A percentile compares a stretch with the other conserved stretches of the same genome.
These are phyloP conservation scores for Debaryomyces tyrocola DNA, from an alignment of 805 yeast species.

Conservation along the genomic window DNA sequence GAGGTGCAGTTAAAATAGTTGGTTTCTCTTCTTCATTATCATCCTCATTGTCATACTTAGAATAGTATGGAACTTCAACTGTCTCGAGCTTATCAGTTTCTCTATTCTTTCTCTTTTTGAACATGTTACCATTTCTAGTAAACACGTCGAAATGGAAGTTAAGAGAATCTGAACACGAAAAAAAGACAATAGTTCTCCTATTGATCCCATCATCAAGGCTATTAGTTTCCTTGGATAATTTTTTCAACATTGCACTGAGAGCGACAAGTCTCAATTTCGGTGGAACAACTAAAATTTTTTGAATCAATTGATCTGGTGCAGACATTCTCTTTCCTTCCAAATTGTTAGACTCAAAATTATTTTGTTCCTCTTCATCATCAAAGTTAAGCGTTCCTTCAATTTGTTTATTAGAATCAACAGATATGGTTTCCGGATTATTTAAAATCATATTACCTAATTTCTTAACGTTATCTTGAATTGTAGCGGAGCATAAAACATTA, in stretches of 20 bases:
- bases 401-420: slow-evolving; percentile 28
- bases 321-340: slow-evolving; percentile 16
- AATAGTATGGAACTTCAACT: slow-evolving; percentile 8
- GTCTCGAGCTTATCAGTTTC: slow-evolving; percentile 21
- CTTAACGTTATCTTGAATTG: slow-evolving; percentile 77
- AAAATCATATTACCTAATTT: slow-evolving; percentile 79
- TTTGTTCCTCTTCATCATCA: slow-evolving; percentile 18
- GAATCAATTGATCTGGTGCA: slow-evolving; percentile 91
- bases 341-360: background rate
- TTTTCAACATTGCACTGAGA: slow-evolving; percentile 62
- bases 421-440: slow-evolving; percentile 69
- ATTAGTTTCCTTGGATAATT: slow-evolving; percentile 9
- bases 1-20: slow-evolving; percentile 55
- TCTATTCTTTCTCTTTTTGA: slow-evolving; percentile 30
- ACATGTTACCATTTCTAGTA: slow-evolving; percentile 53
- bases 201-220: slow-evolving; percentile 15
- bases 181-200: slow-evolving; percentile 71
- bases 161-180: slow-evolving; percentile 95
- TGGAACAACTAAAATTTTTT: slow-evolving; percentile 81
- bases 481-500: slow-evolving; percentile 90
- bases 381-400: slow-evolving; percentile 27
- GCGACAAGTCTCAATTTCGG: slow-evolving; percentile 89
- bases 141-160: slow-evolving; percentile 85
- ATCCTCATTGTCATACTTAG: slow-evolving; percentile 17
- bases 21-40: slow-evolving; percentile 25